These are phyloP conservation scores for Blechomonas ayalai DNA, from an alignment of 208 protist species.

Conservation along the genomic window DNA sequence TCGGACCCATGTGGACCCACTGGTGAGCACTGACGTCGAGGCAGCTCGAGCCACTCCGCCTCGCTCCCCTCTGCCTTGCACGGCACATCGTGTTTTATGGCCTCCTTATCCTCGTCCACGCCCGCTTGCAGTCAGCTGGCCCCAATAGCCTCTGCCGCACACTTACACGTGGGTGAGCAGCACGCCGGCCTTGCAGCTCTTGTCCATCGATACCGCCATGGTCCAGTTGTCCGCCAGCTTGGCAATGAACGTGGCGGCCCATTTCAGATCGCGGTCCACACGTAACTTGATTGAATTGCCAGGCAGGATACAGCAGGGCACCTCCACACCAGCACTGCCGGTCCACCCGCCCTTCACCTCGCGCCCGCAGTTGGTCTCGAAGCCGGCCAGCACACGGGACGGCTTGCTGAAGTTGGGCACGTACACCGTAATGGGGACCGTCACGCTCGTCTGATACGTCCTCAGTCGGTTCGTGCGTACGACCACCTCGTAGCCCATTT, in stretches of 20 bases:
- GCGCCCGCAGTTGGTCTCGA: constrained; percentile 32
- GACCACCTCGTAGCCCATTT: constrained; percentile 29
- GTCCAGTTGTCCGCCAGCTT: constrained; percentile 67
- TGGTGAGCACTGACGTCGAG: too few relatives aligned
- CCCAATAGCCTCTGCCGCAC: too few relatives aligned
- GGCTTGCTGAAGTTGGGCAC: constrained; percentile 9
- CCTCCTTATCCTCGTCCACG: too few relatives aligned
- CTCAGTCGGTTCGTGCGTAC: constrained; percentile 43
- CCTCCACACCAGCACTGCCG: constrained; percentile 35
- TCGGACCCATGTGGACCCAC: too few relatives aligned
- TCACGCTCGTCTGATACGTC: constrained; percentile 34
- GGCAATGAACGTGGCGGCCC: constrained; percentile 55
- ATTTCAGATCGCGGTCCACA: constrained; percentile 47
- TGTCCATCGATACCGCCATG: constrained; percentile 50
- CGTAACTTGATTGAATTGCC: constrained; percentile 66
- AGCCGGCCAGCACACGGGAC: constrained; percentile 4
- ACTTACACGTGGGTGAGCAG: constrained; percentile 67
- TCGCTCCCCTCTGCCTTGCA: too few relatives aligned
- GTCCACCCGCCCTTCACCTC: constrained; percentile 10
- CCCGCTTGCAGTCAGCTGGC: too few relatives aligned
- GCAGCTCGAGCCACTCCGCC: too few relatives aligned
- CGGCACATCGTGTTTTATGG: too few relatives aligned
- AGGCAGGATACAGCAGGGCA: constrained; percentile 39
- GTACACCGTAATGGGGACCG: constrained; percentile 25
- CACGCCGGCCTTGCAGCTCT: constrained; percentile 51